Percentiles rank a stretch among this genome's conserved stretches.
Evolutionary conservation across 2,329 filamentous ascomycete genomes (phyloP).

Genomic region (Xylaria sp.): DNA sequence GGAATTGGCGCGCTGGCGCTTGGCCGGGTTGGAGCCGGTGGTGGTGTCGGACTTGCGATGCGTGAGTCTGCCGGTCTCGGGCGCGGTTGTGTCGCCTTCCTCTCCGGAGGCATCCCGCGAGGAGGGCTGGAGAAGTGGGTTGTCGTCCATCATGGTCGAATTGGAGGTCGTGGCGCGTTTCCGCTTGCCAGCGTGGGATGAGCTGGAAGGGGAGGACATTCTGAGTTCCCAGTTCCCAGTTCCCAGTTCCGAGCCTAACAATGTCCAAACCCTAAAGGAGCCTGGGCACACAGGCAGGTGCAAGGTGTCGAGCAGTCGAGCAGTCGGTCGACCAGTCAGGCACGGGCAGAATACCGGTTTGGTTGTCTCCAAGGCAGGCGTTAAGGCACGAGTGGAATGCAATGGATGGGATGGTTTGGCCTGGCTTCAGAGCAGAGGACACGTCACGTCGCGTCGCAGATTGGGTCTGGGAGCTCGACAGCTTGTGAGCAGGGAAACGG

Average conservation of each 20-base stretch:
- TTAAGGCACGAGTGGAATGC: no score
- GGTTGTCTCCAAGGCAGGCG: constrained; percentile 11
- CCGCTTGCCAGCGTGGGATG: constrained; percentile 73
- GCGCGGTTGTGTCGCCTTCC: constrained; percentile 78
- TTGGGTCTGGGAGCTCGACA: neutral
- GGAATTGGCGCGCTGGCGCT: constrained; percentile 79
- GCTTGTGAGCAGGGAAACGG: neutral
- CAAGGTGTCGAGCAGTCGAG: constrained; percentile 10
- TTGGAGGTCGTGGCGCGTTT: constrained; percentile 74
- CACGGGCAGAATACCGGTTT: constrained; percentile 12
- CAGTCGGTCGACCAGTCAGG: constrained; percentile 8
- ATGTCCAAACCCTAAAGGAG: neutral
- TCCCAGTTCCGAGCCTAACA: no score
- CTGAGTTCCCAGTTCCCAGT: constrained; percentile 15
- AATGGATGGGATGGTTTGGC: constrained; percentile 12
- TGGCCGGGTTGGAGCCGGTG: constrained; percentile 67
- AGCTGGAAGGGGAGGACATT: constrained; percentile 70
- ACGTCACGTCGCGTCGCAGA: constrained; percentile 30
- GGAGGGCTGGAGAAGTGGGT: constrained; percentile 72
- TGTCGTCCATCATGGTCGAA: constrained; percentile 62
- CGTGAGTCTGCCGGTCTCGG: constrained; percentile 64
- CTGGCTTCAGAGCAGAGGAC: constrained; percentile 8
- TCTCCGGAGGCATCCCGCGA: constrained; percentile 86
- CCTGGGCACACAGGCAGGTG: constrained; percentile 10
- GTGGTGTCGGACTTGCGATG: constrained; percentile 65